Evolutionary conservation across 129 eudicot genomes (phyloP).

Genomic region (Flaveria brownii): DNA sequence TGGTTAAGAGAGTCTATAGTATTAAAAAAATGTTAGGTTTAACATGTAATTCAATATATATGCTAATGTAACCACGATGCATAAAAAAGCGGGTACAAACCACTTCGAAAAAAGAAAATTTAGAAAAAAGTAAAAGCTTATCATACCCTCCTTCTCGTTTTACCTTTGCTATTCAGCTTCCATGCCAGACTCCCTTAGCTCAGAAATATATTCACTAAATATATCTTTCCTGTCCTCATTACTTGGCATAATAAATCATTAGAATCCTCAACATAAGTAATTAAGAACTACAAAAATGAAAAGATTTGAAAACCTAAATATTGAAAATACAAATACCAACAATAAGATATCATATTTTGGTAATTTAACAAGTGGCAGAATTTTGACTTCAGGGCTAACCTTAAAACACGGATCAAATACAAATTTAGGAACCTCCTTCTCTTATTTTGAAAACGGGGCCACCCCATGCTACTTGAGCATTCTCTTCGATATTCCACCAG

Average conservation of each 20-base stretch:
- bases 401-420: conserved; percentile 95
- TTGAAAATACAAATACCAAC: neutral
- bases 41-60: neutral
- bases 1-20: no score
- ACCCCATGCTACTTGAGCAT: conserved; percentile 98
- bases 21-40: no score
- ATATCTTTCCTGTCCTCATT: conserved; percentile 82
- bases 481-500: conserved; percentile 58
- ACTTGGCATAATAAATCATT: conserved; percentile 75
- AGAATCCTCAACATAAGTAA: conserved; percentile 69
- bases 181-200: conserved; percentile 64
- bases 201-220: conserved; percentile 73
- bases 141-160: conserved; percentile 75
- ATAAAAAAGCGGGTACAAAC: neutral
- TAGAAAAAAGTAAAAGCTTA: neutral
- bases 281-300: neutral
- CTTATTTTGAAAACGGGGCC: conserved; percentile 99
- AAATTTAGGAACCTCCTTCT: conserved; percentile 93
- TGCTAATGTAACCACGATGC: neutral
- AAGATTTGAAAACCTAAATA: neutral
- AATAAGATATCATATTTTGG: conserved; percentile 3
- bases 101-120: neutral
- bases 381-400: conserved; percentile 50
- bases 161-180: conserved; percentile 61
- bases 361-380: conserved; percentile 15